phyloP scores from a whole-genome alignment of 257 asterid genomes.

The Scutellaria minor region DNA sequence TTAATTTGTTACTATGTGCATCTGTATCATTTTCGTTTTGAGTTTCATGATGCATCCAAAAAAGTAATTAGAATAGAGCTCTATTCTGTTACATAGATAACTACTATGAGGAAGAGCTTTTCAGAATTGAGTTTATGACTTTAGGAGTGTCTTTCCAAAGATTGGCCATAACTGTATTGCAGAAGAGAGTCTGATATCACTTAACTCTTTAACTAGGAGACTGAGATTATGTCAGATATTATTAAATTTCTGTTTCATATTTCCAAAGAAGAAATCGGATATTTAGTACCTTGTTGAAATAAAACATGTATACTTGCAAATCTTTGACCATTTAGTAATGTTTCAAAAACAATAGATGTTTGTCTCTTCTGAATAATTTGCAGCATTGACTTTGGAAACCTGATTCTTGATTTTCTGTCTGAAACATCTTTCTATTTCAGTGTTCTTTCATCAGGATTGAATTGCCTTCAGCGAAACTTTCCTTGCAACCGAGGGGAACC shows the following conservation, averaged over 20 bases:
- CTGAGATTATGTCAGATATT: neutral
- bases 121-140: constrained; percentile 7
- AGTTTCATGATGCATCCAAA: neutral
- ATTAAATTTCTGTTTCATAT: neutral
- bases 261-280: neutral
- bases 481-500: constrained; percentile 71
- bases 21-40: neutral
- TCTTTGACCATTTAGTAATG: neutral
- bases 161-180: neutral
- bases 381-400: neutral
- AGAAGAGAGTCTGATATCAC: neutral
- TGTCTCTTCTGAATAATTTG: neutral
- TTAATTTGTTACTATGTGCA: neutral
- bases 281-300: neutral
- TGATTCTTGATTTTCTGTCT: constrained; percentile 13
- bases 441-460: constrained; percentile 54
- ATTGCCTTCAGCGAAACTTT: constrained; percentile 74
- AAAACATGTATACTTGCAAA: constrained; percentile 17
- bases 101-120: neutral
- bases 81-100: neutral
- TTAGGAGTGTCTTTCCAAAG: neutral
- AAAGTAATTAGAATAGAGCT: neutral
- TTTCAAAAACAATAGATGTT: neutral
- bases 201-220: neutral
- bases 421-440: constrained; percentile 43